Evolutionary conservation across 1,284 basidiomycete species (phyloP), one percentile per base, ranked within the genome.

Genomic region (Apiotrichum porosum): DNA sequence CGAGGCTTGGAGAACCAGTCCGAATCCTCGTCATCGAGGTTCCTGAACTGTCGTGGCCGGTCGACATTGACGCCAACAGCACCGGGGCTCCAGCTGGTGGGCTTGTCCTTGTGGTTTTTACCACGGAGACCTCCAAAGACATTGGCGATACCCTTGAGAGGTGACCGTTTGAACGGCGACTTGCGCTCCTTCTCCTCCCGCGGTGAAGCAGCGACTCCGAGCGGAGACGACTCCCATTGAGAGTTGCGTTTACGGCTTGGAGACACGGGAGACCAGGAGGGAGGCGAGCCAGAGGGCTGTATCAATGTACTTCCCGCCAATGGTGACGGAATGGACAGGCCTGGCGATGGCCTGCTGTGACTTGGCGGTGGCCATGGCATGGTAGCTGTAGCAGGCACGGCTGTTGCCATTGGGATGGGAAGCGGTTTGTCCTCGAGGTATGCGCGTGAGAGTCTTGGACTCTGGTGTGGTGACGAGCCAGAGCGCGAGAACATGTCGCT

Each of bases 351-450:
- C 18, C 30, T 17, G 26, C 13, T 42, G 41, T 3, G 37, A 33
- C 10, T 5, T 40, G 15, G n/a, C 1, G 45, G 46, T n/a, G 49
- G 42, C 45, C 43, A 55, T 6, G 46, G 44, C 47, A 42, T 51
- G 24, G 28, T 32, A 5, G 37, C 41, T 6, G 56, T 51, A n/a
- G 52, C 49, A 9, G 53, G 60, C 10, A 58, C 48, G 19, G 51
- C 40, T 10, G 45, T 56, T 4, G 56, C 56, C 0, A 47, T 31
- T 1, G 65, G 66, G 12, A 63, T 54, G 5, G 67, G 67, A 12
- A 69, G 51, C n/a, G 67, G 67, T 48, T 69, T 68, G 14, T 55
- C 32, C 35, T 64, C 61, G 14, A 69, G 58, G 35, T 69, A 66
- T 53, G 24, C 26, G n/a, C n/a, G n/a, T n/a, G n/a, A n/a, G n/a